phyloP scores from a whole-genome alignment of 2,329 filamentous ascomycete species.

The Arachnomyces sp. region DNA sequence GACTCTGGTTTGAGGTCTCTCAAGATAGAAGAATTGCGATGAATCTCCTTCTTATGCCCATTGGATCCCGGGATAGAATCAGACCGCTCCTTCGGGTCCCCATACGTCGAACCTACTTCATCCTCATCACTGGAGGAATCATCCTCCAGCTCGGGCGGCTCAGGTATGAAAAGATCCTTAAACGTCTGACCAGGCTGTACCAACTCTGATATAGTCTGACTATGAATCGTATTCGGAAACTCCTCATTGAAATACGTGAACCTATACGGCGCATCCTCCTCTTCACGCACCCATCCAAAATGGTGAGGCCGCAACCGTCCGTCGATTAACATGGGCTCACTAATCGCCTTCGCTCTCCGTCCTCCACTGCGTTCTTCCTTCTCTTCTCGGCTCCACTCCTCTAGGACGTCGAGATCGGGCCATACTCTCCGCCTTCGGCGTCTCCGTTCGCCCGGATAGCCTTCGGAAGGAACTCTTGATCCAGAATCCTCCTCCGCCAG shows the following conservation, averaged over 20 bases:
- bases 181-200: conserved; percentile 79
- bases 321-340: conserved; percentile 85
- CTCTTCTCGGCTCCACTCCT: conserved; percentile 85
- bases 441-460: conserved; percentile 33
- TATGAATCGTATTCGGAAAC: conserved; percentile 90
- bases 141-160: conserved; percentile 66
- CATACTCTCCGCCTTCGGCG: conserved; percentile 63
- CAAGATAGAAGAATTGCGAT: conserved; percentile 26
- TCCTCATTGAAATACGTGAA: conserved; percentile 99
- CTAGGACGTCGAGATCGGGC: conserved; percentile 75
- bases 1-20: conserved; percentile 27
- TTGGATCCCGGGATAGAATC: conserved; percentile 22
- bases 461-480: conserved; percentile 40
- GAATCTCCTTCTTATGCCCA: conserved; percentile 18
- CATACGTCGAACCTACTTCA: conserved; percentile 33
- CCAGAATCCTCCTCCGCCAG: conserved; percentile 66
- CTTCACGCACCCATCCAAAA: conserved; percentile 72
- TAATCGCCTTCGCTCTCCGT: conserved; percentile 80
- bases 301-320: conserved; percentile 76
- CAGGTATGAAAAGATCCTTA: conserved; percentile 79
- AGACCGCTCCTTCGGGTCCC: conserved; percentile 8
- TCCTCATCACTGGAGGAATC: conserved; percentile 60
- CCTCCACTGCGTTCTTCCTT: conserved; percentile 80
- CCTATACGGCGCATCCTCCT: conserved; percentile 83
- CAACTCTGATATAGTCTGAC: conserved; percentile 87